Evolutionary conservation across 2,329 filamentous ascomycete species (phyloP).

Genomic region (Venturia pyrina): DNA sequence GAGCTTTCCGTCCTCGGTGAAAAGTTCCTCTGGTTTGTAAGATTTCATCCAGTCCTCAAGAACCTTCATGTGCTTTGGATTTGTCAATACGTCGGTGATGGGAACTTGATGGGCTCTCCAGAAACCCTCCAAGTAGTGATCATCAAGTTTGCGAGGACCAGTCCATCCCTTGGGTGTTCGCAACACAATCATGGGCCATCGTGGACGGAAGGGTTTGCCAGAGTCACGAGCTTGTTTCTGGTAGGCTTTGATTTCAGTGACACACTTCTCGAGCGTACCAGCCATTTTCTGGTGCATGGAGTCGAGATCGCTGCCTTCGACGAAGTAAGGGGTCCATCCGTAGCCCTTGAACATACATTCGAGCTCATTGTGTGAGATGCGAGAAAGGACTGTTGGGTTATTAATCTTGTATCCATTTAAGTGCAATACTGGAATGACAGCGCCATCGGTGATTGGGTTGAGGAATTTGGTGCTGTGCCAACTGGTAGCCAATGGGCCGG

Average conservation of each 20-base stretch:
- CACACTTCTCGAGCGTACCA: constrained; percentile 61
- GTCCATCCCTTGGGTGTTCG: constrained; percentile 66
- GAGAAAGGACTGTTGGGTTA: constrained; percentile 63
- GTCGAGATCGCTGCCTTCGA: constrained; percentile 63
- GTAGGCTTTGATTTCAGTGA: constrained; percentile 56
- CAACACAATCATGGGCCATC: constrained; percentile 72
- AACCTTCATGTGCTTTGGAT: constrained; percentile 54
- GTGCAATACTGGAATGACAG: constrained; percentile 67
- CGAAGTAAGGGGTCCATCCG: constrained; percentile 71
- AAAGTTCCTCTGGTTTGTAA: constrained; percentile 65
- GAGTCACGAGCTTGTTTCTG: constrained; percentile 64
- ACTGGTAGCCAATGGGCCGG: constrained; percentile 65
- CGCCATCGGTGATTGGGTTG: constrained; percentile 68
- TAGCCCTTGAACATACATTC: constrained; percentile 61
- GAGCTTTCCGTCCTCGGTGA: constrained; percentile 54
- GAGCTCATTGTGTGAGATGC: constrained; percentile 65
- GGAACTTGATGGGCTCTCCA: constrained; percentile 74
- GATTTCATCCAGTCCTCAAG: constrained; percentile 69
- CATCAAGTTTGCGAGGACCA: constrained; percentile 59
- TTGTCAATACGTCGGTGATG: constrained; percentile 58
- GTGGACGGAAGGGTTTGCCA: constrained; percentile 54
- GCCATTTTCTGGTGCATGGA: constrained; percentile 79
- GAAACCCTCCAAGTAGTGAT: constrained; percentile 63
- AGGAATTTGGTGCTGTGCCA: constrained; percentile 80
- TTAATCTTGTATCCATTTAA: constrained; percentile 82